Percentiles rank a stretch among this genome's conserved stretches.
These are phyloP conservation scores for Corniculantispora saksenae DNA, from an alignment of 2,329 filamentous ascomycete genomes.

Conservation along the genomic window DNA sequence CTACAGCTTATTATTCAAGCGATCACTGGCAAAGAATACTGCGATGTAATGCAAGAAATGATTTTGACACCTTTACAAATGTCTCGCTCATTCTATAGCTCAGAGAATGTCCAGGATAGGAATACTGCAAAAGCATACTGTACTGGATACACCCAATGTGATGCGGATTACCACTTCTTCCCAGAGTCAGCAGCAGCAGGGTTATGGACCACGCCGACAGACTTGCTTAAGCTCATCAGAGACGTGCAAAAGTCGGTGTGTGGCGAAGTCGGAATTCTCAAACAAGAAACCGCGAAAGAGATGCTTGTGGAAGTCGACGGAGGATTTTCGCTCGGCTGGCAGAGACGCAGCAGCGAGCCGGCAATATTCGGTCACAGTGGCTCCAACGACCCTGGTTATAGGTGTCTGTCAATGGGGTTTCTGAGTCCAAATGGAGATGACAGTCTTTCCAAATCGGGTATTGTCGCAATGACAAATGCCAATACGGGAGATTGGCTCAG, in stretches of 20 bases:
- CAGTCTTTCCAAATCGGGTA: slow-evolving; percentile 22
- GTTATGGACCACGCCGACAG: slow-evolving; percentile 27
- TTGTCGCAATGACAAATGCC: slow-evolving; percentile 28
- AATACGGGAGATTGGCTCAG: slow-evolving; percentile 11
- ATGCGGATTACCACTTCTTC: slow-evolving; percentile 12
- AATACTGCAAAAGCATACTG: slow-evolving; percentile 20
- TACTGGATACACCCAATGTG: slow-evolving; percentile 18
- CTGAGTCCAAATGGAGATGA: not conserved
- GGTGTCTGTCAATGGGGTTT: slow-evolving; percentile 24
- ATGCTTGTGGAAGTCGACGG: slow-evolving; percentile 24
- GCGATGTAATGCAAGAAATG: slow-evolving; percentile 19
- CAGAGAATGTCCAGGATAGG: slow-evolving; percentile 15
- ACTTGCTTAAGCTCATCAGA: slow-evolving; percentile 24
- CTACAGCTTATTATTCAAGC: slow-evolving; percentile 23
- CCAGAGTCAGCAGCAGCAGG: slow-evolving; percentile 23
- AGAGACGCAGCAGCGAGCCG: slow-evolving; percentile 15
- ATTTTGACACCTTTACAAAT: slow-evolving; percentile 22
- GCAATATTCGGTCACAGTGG: slow-evolving; percentile 24
- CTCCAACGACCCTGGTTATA: slow-evolving; percentile 23
- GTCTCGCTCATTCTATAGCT: slow-evolving; percentile 20
- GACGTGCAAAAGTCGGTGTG: slow-evolving; percentile 25
- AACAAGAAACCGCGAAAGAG: slow-evolving; percentile 17
- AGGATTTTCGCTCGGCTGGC: slow-evolving; percentile 24
- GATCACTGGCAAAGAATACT: slow-evolving; percentile 19
- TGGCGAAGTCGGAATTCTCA: slow-evolving; percentile 22